Conservation (phyloP, 352 stramenopile genomes). For the Phytophthora lateralis region DNA sequence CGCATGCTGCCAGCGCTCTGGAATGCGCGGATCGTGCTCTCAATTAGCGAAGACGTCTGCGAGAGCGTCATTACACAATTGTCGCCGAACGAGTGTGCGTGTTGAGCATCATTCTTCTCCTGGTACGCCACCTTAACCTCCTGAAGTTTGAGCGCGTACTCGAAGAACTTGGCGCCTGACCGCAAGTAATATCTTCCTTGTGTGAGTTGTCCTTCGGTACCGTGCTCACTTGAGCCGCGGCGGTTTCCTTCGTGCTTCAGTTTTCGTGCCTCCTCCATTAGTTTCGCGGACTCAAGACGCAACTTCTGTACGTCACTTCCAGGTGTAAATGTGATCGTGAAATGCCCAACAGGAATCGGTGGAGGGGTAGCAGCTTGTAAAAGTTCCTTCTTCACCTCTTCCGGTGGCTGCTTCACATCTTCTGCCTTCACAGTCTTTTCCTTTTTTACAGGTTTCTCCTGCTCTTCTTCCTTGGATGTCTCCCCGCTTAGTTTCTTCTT, state of each 20-base stretch:
- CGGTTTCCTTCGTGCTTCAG: constrained; percentile 87
- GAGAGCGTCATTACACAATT: constrained; percentile 71
- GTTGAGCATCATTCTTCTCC: constrained; percentile 63
- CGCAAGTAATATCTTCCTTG: constrained; percentile 79
- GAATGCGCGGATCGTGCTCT: constrained; percentile 76
- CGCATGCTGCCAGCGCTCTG: constrained; percentile 62
- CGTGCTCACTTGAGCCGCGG: constrained; percentile 48
- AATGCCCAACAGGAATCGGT: constrained; percentile 33
- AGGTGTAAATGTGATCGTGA: constrained; percentile 50
- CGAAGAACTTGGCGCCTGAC: constrained; percentile 84
- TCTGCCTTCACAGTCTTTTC: constrained; percentile 46
- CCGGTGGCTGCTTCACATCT: constrained; percentile 30
- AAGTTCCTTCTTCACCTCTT: constrained; percentile 41
- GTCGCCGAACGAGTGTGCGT: constrained; percentile 65
- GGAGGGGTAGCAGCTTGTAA: constrained; percentile 6
- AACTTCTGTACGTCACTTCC: constrained; percentile 60
- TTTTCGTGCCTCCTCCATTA: constrained; percentile 71
- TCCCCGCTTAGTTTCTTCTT: constrained; percentile 66
- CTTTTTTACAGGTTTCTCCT: constrained; percentile 31
- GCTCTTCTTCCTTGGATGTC: constrained; percentile 31
- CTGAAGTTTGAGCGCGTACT: constrained; percentile 78
- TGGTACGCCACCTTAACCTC: constrained; percentile 85
- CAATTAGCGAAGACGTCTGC: constrained; percentile 81
- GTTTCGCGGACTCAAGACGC: constrained; percentile 46
- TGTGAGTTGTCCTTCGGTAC: constrained; percentile 51